phyloP scores from a whole-genome alignment of 2,329 filamentous ascomycete genomes.

The Diplodia sapinea region DNA sequence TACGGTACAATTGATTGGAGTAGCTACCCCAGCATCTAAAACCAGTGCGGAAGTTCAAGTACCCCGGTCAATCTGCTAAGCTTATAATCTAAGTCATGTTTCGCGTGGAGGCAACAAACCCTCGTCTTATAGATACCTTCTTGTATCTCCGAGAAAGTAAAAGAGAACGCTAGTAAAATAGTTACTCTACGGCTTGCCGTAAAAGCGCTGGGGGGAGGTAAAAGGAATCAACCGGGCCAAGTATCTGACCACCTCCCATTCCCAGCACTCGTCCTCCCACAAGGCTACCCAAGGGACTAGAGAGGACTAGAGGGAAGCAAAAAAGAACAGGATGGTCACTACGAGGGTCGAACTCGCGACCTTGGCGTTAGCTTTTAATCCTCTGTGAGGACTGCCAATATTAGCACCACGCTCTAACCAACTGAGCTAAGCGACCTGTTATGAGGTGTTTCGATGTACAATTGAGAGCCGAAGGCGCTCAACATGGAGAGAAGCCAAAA shows the following conservation, averaged over 20 bases:
- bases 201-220: neutral
- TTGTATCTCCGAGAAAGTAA: too few relatives aligned
- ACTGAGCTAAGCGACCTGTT: conserved; percentile 33
- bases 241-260: neutral
- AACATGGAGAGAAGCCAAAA: too few relatives aligned
- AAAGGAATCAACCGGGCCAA: neutral
- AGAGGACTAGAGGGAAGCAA: neutral
- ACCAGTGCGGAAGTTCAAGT: neutral
- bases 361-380: conserved; percentile 30
- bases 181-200: too few relatives aligned
- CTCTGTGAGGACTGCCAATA: neutral
- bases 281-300: too few relatives aligned
- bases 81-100: too few relatives aligned
- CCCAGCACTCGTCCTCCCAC: neutral
- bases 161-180: too few relatives aligned
- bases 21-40: neutral
- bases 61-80: too few relatives aligned
- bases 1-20: neutral
- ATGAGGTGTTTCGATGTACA: too few relatives aligned
- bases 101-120: too few relatives aligned
- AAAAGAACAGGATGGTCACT: conserved; percentile 32
- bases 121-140: too few relatives aligned
- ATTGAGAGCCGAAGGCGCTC: too few relatives aligned
- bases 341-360: conserved; percentile 35
- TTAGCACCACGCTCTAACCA: conserved; percentile 36